These are phyloP conservation scores for Talaromyces piceae DNA, from an alignment of 2,329 filamentous ascomycete species.

Conservation along the genomic window DNA sequence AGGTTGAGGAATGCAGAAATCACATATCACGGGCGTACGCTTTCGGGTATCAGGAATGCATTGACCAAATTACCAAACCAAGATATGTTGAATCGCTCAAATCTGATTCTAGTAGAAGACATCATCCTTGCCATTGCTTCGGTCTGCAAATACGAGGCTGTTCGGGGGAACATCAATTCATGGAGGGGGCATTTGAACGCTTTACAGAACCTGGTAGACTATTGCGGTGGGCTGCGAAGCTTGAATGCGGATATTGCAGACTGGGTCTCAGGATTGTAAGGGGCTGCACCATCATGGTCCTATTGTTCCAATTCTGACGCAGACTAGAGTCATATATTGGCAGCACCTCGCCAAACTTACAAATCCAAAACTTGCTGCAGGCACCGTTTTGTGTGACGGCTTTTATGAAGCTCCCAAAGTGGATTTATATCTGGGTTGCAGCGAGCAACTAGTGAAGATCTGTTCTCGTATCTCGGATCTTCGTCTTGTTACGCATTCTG, in stretches of 20 bases:
- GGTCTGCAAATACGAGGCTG: conserved; percentile 33
- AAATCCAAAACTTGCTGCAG: conserved; percentile 21
- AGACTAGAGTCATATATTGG: conserved; percentile 26
- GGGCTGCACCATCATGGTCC: not conserved
- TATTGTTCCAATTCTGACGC: conserved; percentile 3
- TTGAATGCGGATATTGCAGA: conserved; percentile 25
- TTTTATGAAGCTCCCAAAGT: conserved; percentile 22
- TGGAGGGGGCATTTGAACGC: conserved; percentile 32
- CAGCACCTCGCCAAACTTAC: conserved; percentile 29
- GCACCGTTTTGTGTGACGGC: conserved; percentile 15
- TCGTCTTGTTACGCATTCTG: conserved; percentile 9
- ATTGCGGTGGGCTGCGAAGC: conserved; percentile 24
- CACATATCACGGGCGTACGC: conserved; percentile 26
- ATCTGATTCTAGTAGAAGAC: conserved; percentile 19
- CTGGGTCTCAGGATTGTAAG: conserved; percentile 30
- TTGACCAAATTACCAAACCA: conserved; percentile 15
- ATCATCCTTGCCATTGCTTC: conserved; percentile 28
- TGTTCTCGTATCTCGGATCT: conserved; percentile 28
- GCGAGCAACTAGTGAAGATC: conserved; percentile 28
- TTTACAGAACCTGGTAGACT: conserved; percentile 25
- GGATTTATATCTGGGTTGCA: conserved; percentile 33
- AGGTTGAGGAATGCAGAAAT: conserved; percentile 23
- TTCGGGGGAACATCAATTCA: conserved; percentile 31
- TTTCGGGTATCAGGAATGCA: conserved; percentile 24
- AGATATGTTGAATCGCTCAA: conserved; percentile 7